Conservation (phyloP, 208 protist species). For the Acanthamoeba sp. region DNA sequence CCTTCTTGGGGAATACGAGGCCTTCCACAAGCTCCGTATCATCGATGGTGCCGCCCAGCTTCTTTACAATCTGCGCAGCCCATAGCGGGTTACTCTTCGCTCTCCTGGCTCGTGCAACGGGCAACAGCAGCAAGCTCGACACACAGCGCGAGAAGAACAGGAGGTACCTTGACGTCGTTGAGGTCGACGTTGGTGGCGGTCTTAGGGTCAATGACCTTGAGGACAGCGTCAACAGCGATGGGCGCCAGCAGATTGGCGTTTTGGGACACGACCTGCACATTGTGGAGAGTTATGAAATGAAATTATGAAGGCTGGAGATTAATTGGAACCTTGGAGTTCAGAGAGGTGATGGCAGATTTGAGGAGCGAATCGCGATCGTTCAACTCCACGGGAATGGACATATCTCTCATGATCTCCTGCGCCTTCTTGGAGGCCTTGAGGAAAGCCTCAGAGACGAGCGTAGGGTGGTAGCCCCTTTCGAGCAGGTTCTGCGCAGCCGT, state of each 20-base stretch:
- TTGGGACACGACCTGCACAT: constrained; percentile 93
- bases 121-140: background rate
- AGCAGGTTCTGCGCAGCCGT: constrained; percentile 94
- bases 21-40: constrained; percentile 97
- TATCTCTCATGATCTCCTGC: constrained; percentile 94
- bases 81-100: background rate
- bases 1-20: constrained; percentile 95
- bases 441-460: constrained; percentile 96
- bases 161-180: constrained; percentile 94
- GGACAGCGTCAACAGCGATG: constrained; percentile 98
- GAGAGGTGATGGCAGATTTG: constrained; percentile 97
- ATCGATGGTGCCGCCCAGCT: constrained; percentile 97
- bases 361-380: constrained; percentile 95
- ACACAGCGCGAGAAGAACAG: background rate
- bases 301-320: too few species aligned
- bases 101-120: background rate
- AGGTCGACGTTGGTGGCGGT: constrained; percentile 97
- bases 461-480: constrained; percentile 97
- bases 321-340: constrained; percentile 99
- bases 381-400: constrained; percentile 96
- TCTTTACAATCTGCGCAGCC: constrained; percentile 85
- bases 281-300: background rate
- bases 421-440: constrained; percentile 92
- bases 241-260: constrained; percentile 98
- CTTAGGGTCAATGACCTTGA: constrained; percentile 91